These are phyloP conservation scores for Stemphylium lycopersici DNA, from an alignment of 2,329 filamentous ascomycete species.

Conservation along the genomic window DNA sequence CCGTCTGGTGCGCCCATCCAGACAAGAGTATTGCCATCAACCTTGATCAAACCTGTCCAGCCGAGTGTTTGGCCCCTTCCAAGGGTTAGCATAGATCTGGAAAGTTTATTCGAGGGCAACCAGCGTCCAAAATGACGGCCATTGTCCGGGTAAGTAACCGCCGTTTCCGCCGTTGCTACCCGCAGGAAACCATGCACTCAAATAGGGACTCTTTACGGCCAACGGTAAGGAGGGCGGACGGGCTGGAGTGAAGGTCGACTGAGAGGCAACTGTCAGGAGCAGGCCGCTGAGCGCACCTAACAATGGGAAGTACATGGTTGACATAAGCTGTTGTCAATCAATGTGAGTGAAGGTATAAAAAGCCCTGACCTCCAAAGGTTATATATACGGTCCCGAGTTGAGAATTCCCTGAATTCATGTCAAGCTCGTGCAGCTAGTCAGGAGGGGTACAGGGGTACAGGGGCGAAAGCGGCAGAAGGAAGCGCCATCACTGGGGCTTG, in stretches of 20 bases:
- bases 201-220: slow-evolving; percentile 75
- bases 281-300: slow-evolving; percentile 26
- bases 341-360: not conserved
- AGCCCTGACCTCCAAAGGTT: not conserved
- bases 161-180: slow-evolving; percentile 67
- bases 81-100: slow-evolving; percentile 44
- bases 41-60: slow-evolving; percentile 73
- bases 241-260: slow-evolving; percentile 63
- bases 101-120: slow-evolving; percentile 34
- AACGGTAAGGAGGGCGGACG: slow-evolving; percentile 73
- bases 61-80: slow-evolving; percentile 62
- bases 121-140: slow-evolving; percentile 70
- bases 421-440: slow-evolving; percentile 6
- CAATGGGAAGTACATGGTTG: slow-evolving; percentile 29
- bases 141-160: slow-evolving; percentile 71
- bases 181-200: slow-evolving; percentile 71
- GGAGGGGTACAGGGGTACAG: not conserved
- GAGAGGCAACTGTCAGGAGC: slow-evolving; percentile 18
- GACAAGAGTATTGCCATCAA: slow-evolving; percentile 57
- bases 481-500: not conserved
- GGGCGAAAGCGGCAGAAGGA: not conserved
- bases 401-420: not conserved
- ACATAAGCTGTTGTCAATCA: not conserved
- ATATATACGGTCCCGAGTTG: not conserved
- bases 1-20: slow-evolving; percentile 59